Base-by-base conservation (phyloP, 192 early-diverging fungal species). In the Hyaloraphidium curvatum region DNA sequence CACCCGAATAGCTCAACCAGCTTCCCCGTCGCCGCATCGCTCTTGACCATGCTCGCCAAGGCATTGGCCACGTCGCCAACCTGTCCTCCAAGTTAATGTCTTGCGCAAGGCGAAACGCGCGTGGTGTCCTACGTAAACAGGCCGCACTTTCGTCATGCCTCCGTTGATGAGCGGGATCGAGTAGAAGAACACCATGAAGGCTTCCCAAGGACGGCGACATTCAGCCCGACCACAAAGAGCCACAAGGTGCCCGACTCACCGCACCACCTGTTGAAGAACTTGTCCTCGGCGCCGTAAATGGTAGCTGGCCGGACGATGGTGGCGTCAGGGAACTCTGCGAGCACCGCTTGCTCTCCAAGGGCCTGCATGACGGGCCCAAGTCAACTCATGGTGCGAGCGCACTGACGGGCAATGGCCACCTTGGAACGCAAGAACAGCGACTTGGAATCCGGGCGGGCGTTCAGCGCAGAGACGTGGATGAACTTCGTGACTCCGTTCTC, bases 281-380 rank as follows among this genome's bases (percentile, higher is more conserved):
- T 69, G 70, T 95, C 91, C 62, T 97, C 94, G 55, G 79, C 67
- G 43, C 94, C 94, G 53, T 81, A 91, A 69, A 95, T 81, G 33
- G 71, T 78, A 28, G 77, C 76, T 21, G 89, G 84, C 51, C 94
- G 88, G 37, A 97, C 84, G 67, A 97, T 90, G 55, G 86, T 93
- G 43, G 83, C 89, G 22, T 82, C 80, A 31, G 94, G 91, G 67
- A 95, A 86, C 59, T 81, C 79, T 59, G 83, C 82, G 56, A 77
- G 76, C 17, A 95, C 91, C 23, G 82, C 82, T 55, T 81, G 69
- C 66, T 97, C 94, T 55, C 91, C 89, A 58, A 82, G 70, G 33
- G 87, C 88, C 83, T 86, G 19, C 19, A 65, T 26, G 14, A n/a
- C 43, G 43, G 9, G 19, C 5, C 7, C 43, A 48, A 37, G 9